phyloP scores from a whole-genome alignment of 768 basidiomycete species.

The Auricularia sp. region DNA sequence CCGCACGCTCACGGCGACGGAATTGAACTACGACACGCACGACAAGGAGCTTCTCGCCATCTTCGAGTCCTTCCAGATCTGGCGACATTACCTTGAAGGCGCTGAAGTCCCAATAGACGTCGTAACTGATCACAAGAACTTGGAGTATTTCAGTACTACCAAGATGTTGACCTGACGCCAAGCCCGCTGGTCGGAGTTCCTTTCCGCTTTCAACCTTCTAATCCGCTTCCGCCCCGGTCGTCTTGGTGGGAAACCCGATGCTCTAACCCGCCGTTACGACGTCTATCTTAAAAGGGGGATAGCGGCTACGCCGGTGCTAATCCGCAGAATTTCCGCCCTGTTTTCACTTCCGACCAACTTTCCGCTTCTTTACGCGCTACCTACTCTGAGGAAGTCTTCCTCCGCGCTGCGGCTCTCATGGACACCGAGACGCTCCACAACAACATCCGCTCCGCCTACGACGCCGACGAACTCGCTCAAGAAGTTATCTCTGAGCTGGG shows the following conservation, averaged over 20 bases:
- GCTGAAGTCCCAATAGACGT: slow-evolving; percentile 14
- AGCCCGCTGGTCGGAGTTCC: slow-evolving; percentile 21
- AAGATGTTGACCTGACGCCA: slow-evolving; percentile 24
- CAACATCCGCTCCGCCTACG: no score
- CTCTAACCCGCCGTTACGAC: slow-evolving; percentile 13
- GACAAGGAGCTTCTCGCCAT: slow-evolving; percentile 44
- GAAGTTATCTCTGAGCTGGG: no score
- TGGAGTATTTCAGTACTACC: slow-evolving; percentile 33
- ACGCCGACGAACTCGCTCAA: no score
- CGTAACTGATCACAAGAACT: slow-evolving; percentile 30
- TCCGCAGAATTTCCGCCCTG: no score
- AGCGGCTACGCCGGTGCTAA: no score
- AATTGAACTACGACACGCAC: slow-evolving; percentile 42
- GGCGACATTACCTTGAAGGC: slow-evolving; percentile 27
- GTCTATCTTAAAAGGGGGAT: no score
- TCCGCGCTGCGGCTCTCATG: no score
- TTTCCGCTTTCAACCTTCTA: slow-evolving; percentile 27
- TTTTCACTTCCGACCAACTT: no score
- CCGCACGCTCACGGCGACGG: slow-evolving; percentile 19
- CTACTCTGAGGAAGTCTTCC: no score
- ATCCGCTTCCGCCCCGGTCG: slow-evolving; percentile 23
- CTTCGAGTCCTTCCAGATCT: slow-evolving; percentile 23
- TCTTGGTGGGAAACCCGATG: slow-evolving; percentile 13
- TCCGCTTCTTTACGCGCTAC: no score
- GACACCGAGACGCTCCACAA: no score